phyloP scores from a whole-genome alignment of 805 yeast species.

The Grigorovia jiainica region DNA sequence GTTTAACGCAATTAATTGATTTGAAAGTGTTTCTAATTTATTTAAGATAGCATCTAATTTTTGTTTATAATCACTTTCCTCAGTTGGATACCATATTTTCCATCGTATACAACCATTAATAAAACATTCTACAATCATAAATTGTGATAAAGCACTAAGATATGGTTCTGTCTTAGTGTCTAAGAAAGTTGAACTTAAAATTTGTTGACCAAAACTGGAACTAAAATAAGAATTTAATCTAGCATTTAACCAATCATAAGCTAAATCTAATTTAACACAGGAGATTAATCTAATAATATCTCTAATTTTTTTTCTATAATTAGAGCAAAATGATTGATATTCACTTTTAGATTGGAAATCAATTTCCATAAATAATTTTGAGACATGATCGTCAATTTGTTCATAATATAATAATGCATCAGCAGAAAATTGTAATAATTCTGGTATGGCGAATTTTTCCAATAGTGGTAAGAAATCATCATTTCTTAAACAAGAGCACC shows the following conservation, averaged over 20 bases:
- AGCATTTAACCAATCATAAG: slow-evolving; percentile 72
- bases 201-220: slow-evolving; percentile 55
- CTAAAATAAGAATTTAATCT: slow-evolving; percentile 65
- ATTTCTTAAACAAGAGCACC: slow-evolving; percentile 83
- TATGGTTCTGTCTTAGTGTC: slow-evolving; percentile 57
- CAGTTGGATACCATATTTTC: slow-evolving; percentile 71
- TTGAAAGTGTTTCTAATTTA: slow-evolving; percentile 61
- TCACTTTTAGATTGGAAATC: slow-evolving; percentile 89
- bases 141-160: slow-evolving; percentile 69
- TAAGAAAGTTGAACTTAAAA: slow-evolving; percentile 45
- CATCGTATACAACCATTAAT: slow-evolving; percentile 90
- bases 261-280: slow-evolving; percentile 75
- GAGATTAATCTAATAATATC: slow-evolving; percentile 84
- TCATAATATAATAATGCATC: slow-evolving; percentile 69
- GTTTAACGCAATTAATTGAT: slow-evolving; percentile 63
- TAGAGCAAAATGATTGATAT: slow-evolving; percentile 60
- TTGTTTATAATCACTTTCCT: slow-evolving; percentile 34
- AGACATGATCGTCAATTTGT: slow-evolving; percentile 53
- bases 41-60: slow-evolving; percentile 42
- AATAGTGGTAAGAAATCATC: slow-evolving; percentile 50
- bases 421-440: slow-evolving; percentile 65
- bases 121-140: slow-evolving; percentile 80
- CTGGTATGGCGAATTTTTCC: slow-evolving; percentile 47
- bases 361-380: slow-evolving; percentile 59
- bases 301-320: slow-evolving; percentile 76